These are phyloP conservation scores for Wilcoxina mikolae DNA, from an alignment of 495 filamentous ascomycete species.

Conservation along the genomic window DNA sequence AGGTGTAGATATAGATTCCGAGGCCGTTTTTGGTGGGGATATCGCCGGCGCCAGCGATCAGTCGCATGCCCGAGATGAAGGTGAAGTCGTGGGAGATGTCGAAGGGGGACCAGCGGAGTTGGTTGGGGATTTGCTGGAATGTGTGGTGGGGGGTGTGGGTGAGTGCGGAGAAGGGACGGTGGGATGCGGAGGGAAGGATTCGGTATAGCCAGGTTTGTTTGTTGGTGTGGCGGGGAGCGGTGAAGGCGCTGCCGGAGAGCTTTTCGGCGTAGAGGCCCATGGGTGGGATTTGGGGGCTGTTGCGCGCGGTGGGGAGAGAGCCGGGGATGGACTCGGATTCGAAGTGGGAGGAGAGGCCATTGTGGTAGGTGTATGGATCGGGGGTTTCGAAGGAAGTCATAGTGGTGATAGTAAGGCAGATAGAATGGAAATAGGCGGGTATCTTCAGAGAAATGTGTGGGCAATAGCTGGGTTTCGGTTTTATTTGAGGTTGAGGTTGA, in stretches of 20 bases:
- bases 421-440: background rate
- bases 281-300: conserved; percentile 72
- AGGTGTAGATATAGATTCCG: conserved; percentile 67
- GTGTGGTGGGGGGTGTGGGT: background rate
- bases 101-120: conserved; percentile 81
- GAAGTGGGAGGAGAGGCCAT: conserved; percentile 51
- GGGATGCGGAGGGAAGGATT: conserved; percentile 65
- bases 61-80: conserved; percentile 65
- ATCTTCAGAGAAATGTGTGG: no score
- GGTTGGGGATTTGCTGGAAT: conserved; percentile 62
- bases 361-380: conserved; percentile 51
- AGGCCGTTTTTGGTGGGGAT: conserved; percentile 63
- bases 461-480: no score
- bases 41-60: conserved; percentile 71
- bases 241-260: conserved; percentile 86
- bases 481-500: no score
- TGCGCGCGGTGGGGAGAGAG: conserved; percentile 43
- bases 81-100: conserved; percentile 48
- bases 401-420: background rate
- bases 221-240: conserved; percentile 72
- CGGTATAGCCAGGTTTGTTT: conserved; percentile 83
- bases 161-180: conserved; percentile 45
- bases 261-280: conserved; percentile 80
- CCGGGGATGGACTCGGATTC: conserved; percentile 30
- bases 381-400: conserved; percentile 37